These are phyloP conservation scores for Biscogniauxia marginata DNA, from an alignment of 2,329 filamentous ascomycete species.

Conservation along the genomic window DNA sequence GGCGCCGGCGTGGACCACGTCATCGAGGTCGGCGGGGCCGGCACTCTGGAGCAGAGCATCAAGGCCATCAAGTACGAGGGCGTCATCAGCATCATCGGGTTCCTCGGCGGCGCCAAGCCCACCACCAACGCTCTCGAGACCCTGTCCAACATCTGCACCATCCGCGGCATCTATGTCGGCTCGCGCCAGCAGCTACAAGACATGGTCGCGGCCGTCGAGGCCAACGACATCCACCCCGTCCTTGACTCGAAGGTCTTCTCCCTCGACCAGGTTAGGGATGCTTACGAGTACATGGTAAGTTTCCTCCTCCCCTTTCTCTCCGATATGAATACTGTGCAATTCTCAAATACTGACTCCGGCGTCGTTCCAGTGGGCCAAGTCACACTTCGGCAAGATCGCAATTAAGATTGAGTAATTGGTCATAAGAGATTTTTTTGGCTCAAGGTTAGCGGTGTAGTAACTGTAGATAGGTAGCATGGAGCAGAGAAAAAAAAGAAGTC, in stretches of 20 bases:
- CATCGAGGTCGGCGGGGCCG: constrained; percentile 47
- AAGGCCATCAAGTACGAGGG: constrained; percentile 46
- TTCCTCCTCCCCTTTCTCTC: not conserved
- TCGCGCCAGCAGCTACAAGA: constrained; percentile 40
- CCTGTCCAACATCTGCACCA: constrained; percentile 36
- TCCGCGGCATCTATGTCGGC: constrained; percentile 43
- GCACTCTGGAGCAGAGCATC: constrained; percentile 45
- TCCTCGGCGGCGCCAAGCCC: constrained; percentile 42
- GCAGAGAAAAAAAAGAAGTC: too few species aligned
- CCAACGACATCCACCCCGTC: constrained; percentile 42
- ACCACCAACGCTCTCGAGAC: constrained; percentile 54
- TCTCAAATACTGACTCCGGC: constrained; percentile 6
- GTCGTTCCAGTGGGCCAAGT: constrained; percentile 42
- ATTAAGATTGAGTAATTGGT: constrained; percentile 43
- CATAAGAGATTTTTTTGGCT: too few species aligned
- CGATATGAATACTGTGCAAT: not conserved
- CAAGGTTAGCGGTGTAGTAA: too few species aligned
- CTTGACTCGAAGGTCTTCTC: constrained; percentile 38
- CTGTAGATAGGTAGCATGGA: too few species aligned
- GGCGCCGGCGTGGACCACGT: constrained; percentile 48
- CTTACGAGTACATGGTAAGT: constrained; percentile 53
- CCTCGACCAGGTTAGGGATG: constrained; percentile 39
- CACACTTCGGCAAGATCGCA: constrained; percentile 55
- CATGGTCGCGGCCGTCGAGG: constrained; percentile 43
- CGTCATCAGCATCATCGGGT: constrained; percentile 44